Conservation (phyloP, 306 rosid genomes). For the Canavalia gladiata region DNA sequence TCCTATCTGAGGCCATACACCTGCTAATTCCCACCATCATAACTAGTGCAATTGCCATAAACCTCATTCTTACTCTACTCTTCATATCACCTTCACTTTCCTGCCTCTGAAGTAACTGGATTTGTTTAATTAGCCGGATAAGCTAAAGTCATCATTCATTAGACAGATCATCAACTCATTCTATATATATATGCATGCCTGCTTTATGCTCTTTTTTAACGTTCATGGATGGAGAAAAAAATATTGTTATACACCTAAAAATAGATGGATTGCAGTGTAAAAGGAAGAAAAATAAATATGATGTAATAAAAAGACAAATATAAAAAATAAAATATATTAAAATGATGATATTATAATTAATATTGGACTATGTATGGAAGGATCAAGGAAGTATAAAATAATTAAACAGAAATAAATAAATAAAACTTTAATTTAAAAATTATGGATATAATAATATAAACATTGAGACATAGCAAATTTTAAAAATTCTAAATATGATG, state of each 20-base stretch:
- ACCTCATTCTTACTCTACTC: conserved; percentile 17
- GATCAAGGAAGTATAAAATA: neutral
- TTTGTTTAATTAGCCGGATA: neutral
- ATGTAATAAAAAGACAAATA: too few relatives aligned
- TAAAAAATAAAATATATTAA: too few relatives aligned
- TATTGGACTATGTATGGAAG: neutral
- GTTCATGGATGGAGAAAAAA: too few relatives aligned
- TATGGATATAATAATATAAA: neutral
- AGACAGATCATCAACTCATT: neutral
- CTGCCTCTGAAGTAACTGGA: neutral
- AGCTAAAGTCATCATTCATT: neutral
- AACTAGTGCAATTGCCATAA: conserved; percentile 43
- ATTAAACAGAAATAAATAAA: too few relatives aligned
- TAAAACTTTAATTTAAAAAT: neutral
- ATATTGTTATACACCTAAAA: too few relatives aligned
- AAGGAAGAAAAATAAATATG: too few relatives aligned
- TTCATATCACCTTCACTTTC: neutral
- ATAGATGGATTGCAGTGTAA: too few relatives aligned
- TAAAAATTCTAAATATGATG: too few relatives aligned
- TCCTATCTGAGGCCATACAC: neutral
- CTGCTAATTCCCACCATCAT: conserved; percentile 34
- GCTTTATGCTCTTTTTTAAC: neutral
- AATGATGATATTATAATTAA: neutral
- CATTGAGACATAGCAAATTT: too few relatives aligned
- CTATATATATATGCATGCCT: neutral